Evolutionary conservation across 2,329 filamentous ascomycete genomes (phyloP).

Genomic region (Lachnellula suecica): DNA sequence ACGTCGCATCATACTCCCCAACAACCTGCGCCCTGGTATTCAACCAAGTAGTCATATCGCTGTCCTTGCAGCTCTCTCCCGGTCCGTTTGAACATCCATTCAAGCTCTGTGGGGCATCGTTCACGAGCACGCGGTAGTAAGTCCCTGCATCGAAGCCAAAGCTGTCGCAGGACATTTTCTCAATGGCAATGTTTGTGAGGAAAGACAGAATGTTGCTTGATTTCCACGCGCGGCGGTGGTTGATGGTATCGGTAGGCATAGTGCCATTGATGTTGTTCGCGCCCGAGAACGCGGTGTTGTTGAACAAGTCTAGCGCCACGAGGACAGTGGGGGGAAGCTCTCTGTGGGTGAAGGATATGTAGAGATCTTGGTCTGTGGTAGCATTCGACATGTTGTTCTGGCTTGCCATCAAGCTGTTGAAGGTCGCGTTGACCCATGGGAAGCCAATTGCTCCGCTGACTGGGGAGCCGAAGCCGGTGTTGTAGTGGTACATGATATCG

Average conservation of each 20-base stretch:
- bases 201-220: constrained; percentile 53
- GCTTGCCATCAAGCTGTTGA: constrained; percentile 35
- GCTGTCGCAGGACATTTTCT: constrained; percentile 51
- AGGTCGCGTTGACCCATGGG: constrained; percentile 52
- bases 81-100: constrained; percentile 48
- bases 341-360: constrained; percentile 54
- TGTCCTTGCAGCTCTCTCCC: constrained; percentile 40
- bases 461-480: constrained; percentile 50
- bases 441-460: constrained; percentile 47
- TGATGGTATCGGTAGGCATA: constrained; percentile 48
- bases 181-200: constrained; percentile 51
- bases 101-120: constrained; percentile 48
- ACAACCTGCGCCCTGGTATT: constrained; percentile 34
- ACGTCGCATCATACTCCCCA: constrained; percentile 42
- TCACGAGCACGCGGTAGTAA: constrained; percentile 51
- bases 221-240: constrained; percentile 49
- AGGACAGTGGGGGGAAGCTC: constrained; percentile 53
- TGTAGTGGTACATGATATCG: constrained; percentile 49
- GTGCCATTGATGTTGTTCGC: constrained; percentile 46
- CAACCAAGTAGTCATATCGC: constrained; percentile 18
- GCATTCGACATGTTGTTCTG: constrained; percentile 34
- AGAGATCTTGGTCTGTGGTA: constrained; percentile 44
- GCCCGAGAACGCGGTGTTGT: constrained; percentile 48
- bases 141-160: constrained; percentile 43
- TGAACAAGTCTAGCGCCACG: constrained; percentile 53